Evolutionary conservation across 176 grass and related monocot genomes (phyloP).

Genomic region (Oropetium thomaeum): DNA sequence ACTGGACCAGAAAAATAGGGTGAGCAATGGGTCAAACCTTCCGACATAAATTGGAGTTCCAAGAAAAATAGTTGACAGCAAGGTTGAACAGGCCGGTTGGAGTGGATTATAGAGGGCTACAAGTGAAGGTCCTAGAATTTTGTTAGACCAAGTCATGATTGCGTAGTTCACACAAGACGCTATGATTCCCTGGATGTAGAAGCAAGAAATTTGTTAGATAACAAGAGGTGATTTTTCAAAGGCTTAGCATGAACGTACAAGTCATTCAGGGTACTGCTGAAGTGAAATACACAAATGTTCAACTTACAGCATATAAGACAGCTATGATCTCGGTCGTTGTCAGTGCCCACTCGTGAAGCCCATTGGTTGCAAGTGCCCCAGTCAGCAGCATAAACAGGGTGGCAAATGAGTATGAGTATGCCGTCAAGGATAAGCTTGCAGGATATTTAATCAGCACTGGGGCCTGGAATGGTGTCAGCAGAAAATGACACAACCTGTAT

Average conservation of each 20-base stretch:
- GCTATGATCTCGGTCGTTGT: constrained; percentile 67
- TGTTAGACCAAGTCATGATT: constrained; percentile 93
- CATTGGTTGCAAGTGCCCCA: constrained; percentile 53
- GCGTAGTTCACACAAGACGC: constrained; percentile 91
- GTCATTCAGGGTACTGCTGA: neutral
- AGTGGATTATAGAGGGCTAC: constrained; percentile 89
- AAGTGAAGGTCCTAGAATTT: constrained; percentile 83
- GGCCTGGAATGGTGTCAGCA: constrained; percentile 46
- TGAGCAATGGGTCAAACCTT: constrained; percentile 48
- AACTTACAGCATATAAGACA: constrained; percentile 83
- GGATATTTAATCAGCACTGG: constrained; percentile 82
- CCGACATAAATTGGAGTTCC: constrained; percentile 82
- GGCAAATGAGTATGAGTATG: constrained; percentile 82
- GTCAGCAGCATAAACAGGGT: constrained; percentile 83
- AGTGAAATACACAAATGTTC: neutral
- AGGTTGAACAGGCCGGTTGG: constrained; percentile 80
- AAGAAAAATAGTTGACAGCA: constrained; percentile 88
- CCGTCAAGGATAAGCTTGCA: constrained; percentile 84
- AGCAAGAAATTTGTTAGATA: constrained; percentile 25
- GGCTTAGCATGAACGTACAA: neutral
- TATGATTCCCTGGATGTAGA: constrained; percentile 56
- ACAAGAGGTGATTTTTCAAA: neutral
- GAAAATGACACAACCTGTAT: neutral
- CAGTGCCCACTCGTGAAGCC: constrained; percentile 76
- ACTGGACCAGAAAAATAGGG: neutral